phyloP scores from a whole-genome alignment of 768 basidiomycete species.

The Russula sp. region DNA sequence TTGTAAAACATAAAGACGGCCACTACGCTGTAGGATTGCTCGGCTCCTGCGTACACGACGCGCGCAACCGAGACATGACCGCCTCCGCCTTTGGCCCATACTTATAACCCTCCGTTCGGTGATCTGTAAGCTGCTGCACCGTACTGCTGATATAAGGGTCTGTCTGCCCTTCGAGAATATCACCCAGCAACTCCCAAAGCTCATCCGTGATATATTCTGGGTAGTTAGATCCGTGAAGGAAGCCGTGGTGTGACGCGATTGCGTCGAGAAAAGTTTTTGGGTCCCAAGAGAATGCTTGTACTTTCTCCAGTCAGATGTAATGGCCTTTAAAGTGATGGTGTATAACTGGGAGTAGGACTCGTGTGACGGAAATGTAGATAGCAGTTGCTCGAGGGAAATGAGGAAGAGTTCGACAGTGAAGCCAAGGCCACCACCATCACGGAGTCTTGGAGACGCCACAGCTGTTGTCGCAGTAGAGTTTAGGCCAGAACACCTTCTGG shows the following conservation, averaged over 20 bases:
- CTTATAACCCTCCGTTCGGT: neutral
- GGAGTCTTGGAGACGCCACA: slow-evolving; percentile 5
- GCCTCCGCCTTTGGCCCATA: neutral
- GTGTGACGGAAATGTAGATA: neutral
- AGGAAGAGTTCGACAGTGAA: slow-evolving; percentile 19
- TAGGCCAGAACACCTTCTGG: neutral
- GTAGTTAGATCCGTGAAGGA: neutral
- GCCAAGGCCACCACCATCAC: slow-evolving; percentile 10
- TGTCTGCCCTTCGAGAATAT: slow-evolving; percentile 9
- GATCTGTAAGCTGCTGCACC: slow-evolving; percentile 1
- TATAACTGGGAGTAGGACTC: slow-evolving; percentile 1
- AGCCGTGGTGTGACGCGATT: slow-evolving; percentile 33
- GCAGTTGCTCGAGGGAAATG: neutral
- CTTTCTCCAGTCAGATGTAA: slow-evolving; percentile 18
- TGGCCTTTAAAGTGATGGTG: neutral
- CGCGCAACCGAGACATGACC: neutral
- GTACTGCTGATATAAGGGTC: neutral
- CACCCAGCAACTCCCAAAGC: neutral
- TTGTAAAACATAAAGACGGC: no score
- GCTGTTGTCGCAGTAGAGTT: neutral
- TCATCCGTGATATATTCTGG: slow-evolving; percentile 8
- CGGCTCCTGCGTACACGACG: neutral
- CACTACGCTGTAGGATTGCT: no score
- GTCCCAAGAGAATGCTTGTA: slow-evolving; percentile 12
- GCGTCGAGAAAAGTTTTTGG: slow-evolving; percentile 32